Conservation (phyloP, 176 grass and related monocot genomes). For the Musa acuminata region DNA sequence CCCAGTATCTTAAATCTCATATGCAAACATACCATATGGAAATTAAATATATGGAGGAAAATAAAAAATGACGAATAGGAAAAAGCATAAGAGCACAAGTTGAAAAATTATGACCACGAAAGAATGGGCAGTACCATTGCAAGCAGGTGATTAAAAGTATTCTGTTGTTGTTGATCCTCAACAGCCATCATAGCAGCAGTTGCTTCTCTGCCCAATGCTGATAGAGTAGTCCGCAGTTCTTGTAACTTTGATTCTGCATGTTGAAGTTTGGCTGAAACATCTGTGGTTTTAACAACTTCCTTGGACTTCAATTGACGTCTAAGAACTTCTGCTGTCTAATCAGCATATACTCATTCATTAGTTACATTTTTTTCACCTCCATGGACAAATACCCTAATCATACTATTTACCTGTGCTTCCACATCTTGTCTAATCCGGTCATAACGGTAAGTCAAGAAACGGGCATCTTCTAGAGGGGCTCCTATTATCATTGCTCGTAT, state of each 20-base stretch:
- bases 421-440: constrained; percentile 96
- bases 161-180: constrained; percentile 74
- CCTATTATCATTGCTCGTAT: constrained; percentile 89
- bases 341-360: constrained; percentile 28
- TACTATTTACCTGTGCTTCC: constrained; percentile 72
- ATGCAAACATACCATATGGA: not conserved
- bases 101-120: not conserved
- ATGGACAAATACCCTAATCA: not conserved
- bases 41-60: not conserved
- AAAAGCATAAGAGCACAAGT: not conserved
- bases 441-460: constrained; percentile 83
- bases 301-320: constrained; percentile 88
- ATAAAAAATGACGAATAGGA: not conserved
- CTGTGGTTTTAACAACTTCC: constrained; percentile 51
- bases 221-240: constrained; percentile 58
- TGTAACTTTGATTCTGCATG: constrained; percentile 97
- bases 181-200: constrained; percentile 93
- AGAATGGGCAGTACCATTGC: constrained; percentile 45
- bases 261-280: constrained; percentile 73
- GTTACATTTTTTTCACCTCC: not conserved
- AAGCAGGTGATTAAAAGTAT: constrained; percentile 70
- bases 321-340: constrained; percentile 96
- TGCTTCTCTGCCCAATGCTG: constrained; percentile 83
- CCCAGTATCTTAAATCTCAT: not conserved
- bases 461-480: constrained; percentile 94